Evolutionary conservation across 2,329 filamentous ascomycete species (phyloP), one percentile per base, ranked within the genome.

Genomic region (Diplocarpon mali): DNA sequence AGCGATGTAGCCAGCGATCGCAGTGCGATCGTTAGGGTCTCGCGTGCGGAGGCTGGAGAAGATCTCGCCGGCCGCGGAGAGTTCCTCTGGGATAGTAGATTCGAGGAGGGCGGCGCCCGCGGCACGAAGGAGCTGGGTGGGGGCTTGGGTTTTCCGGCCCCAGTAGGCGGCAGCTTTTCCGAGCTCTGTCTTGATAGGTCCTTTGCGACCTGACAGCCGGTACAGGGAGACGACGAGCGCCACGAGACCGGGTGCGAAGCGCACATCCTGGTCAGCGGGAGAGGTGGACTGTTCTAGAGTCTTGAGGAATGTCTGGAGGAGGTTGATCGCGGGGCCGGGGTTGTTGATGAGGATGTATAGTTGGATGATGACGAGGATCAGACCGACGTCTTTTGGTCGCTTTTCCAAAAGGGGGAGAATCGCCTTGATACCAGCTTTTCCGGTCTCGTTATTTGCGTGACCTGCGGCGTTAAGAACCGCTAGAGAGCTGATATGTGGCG

Each of bases 1-100:
- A 2, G 92, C 92, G 7, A 96, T 76, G n/a, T 92, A 77, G 1
- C 92, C 92, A 8, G 88, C 88, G 13, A 78, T 75, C 1, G 85
- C 80, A 44, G 83, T 72, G 28, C 72, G 73, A 55, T 94, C 85
- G 32, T 68, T 69, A n/a, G 73, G 68, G 35, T 87, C 73, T 47
- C 78, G 71, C 2, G 75, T 65, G 51, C 83, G 75, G 11, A 96
- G 72, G 38, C 74, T 74, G 41, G 76, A 72, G 64, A 96, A 96
- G 7, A 92, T 81, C n/a, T 83, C 75, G 2, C 79, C 79, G 0
- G 92, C 89, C 0, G 78, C 69, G 12, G 72, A 64, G 20, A 87
- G 67, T 53, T 95, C 85, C 13, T 81, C 72, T 1, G 70, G 61
- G 38, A 80, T 75, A 6, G 80, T 75, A 0, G 86, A 94, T 53